A percentile compares a stretch with the other conserved stretches of the same genome.
Conservation (phyloP, 305 asterid species). For the Rubia tinctorum region DNA sequence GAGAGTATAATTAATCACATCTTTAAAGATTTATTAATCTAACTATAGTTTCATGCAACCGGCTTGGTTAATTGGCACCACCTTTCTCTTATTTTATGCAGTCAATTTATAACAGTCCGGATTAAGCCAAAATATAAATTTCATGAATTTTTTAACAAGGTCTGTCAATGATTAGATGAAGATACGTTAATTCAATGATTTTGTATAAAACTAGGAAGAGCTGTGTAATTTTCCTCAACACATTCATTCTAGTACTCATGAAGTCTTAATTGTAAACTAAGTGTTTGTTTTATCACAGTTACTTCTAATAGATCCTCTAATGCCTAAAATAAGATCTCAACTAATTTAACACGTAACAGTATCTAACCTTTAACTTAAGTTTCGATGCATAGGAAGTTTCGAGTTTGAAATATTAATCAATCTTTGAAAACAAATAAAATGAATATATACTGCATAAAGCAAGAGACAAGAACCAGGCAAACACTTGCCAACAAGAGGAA, state of each 20-base stretch:
- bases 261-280: too few relatives aligned
- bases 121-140: background rate
- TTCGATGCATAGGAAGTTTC: too few relatives aligned
- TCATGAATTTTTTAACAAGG: background rate
- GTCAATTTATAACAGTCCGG: background rate
- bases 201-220: background rate
- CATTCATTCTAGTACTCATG: background rate
- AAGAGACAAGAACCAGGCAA: slow-evolving; percentile 16
- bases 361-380: too few relatives aligned
- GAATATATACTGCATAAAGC: background rate
- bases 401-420: background rate
- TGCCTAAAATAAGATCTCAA: too few relatives aligned
- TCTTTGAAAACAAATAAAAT: background rate
- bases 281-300: too few relatives aligned
- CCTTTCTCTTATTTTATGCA: background rate
- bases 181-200: background rate
- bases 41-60: background rate
- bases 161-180: background rate
- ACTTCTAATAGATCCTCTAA: too few relatives aligned
- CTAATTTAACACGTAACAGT: too few relatives aligned
- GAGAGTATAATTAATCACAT: background rate
- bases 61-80: background rate
- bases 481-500: slow-evolving; percentile 19
- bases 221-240: background rate
- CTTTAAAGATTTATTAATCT: background rate